These are phyloP conservation scores for Zymoseptoria passerinii DNA, from an alignment of 2,329 filamentous ascomycete genomes.

Conservation along the genomic window DNA sequence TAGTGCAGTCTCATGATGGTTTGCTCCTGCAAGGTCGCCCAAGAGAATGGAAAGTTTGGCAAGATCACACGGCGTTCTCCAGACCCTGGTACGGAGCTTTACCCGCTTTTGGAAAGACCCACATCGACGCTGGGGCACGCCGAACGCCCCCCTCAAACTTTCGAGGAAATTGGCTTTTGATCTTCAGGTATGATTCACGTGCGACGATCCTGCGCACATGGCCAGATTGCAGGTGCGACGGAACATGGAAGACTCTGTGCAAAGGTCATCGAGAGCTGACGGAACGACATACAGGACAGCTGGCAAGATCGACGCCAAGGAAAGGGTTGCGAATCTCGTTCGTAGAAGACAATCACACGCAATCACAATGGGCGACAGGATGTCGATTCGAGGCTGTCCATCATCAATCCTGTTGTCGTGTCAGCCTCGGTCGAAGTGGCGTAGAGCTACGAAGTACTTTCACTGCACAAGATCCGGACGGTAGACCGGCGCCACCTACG, in stretches of 20 bases:
- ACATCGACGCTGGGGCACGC: slow-evolving; percentile 2
- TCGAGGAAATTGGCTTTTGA: background rate
- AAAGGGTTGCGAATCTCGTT: background rate
- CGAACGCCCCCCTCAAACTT: background rate
- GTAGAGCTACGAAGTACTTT: background rate
- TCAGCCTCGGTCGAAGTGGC: background rate
- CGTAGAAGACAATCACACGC: background rate
- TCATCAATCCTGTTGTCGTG: background rate
- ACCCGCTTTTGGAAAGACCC: slow-evolving; percentile 7
- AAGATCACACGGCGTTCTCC: slow-evolving; percentile 5
- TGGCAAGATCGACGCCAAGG: background rate
- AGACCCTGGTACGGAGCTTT: slow-evolving; percentile 9
- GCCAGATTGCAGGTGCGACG: background rate
- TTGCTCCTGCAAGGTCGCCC: slow-evolving; percentile 6
- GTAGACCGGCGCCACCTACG: background rate
- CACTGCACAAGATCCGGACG: background rate
- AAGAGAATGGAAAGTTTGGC: slow-evolving; percentile 2
- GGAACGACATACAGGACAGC: background rate
- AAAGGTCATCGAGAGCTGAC: background rate
- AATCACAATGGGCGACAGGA: background rate
- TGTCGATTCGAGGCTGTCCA: too few species aligned
- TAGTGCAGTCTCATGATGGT: too few species aligned
- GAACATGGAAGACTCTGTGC: background rate
- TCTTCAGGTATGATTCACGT: background rate
- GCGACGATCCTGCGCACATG: background rate